A percentile compares a stretch with the other conserved stretches of the same genome.
phyloP scores from a whole-genome alignment of 2,329 filamentous ascomycete species.

The Clonostachys solani region DNA sequence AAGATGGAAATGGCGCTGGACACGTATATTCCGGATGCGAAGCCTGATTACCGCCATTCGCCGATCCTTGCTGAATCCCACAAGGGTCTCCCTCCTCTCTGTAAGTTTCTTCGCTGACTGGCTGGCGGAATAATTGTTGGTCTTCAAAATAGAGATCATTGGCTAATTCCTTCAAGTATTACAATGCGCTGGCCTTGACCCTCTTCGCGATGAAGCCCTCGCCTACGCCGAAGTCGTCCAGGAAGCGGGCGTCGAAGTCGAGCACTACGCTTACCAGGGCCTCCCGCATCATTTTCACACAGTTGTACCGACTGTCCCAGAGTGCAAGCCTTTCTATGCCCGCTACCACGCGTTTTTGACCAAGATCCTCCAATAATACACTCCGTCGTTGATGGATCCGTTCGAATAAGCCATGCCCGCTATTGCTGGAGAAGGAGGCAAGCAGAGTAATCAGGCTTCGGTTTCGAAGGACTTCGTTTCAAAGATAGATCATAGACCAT shows the following conservation, averaged over 20 bases:
- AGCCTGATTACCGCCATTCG: slow-evolving; percentile 10
- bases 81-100: slow-evolving; percentile 7
- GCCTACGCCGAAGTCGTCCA: slow-evolving; percentile 11
- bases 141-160: neutral
- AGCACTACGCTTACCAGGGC: slow-evolving; percentile 10
- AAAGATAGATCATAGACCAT: no score
- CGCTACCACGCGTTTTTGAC: no score
- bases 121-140: neutral
- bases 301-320: no score
- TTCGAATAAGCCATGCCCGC: no score
- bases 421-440: no score
- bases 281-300: slow-evolving; percentile 13
- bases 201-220: slow-evolving; percentile 10
- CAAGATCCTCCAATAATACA: no score
- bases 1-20: slow-evolving; percentile 8
- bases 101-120: slow-evolving; percentile 4
- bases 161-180: slow-evolving; percentile 4
- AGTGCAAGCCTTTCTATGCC: no score
- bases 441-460: no score
- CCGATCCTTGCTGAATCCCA: slow-evolving; percentile 10
- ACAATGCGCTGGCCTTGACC: slow-evolving; percentile 10
- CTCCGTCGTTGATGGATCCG: no score
- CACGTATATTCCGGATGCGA: slow-evolving; percentile 2
- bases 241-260: slow-evolving; percentile 5
- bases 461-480: no score